Conservation (phyloP, 202 grass and related monocot species). For the Schoenoplectus triqueter region DNA sequence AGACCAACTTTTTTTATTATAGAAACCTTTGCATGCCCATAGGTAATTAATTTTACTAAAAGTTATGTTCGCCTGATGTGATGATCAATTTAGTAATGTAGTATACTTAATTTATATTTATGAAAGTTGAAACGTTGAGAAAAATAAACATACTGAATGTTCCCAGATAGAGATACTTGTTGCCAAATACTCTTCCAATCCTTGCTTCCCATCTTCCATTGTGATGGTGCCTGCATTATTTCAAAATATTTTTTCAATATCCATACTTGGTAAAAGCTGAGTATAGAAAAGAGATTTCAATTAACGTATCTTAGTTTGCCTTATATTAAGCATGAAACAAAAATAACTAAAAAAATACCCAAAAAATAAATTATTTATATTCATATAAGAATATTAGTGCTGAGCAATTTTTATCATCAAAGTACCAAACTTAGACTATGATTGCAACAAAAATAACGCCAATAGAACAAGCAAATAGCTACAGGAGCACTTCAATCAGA, state of each 20-base stretch:
- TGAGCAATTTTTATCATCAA: not conserved
- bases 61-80: not conserved
- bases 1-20: too few species aligned
- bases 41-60: too few species aligned
- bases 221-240: constrained; percentile 77
- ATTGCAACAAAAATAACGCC: not conserved
- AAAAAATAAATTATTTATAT: not conserved
- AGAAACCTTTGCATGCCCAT: too few species aligned
- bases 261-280: not conserved
- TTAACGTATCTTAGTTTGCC: constrained; percentile 2
- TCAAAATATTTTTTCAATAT: not conserved
- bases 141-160: constrained; percentile 65
- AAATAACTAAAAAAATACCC: not conserved
- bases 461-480: constrained; percentile 11
- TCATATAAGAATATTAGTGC: not conserved
- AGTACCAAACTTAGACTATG: not conserved
- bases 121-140: not conserved
- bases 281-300: not conserved
- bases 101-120: not conserved
- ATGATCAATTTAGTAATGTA: not conserved
- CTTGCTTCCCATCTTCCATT: constrained; percentile 93
- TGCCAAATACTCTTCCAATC: constrained; percentile 77
- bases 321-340: not conserved
- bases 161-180: constrained; percentile 91
- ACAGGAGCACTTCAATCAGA: constrained; percentile 15